Evolutionary conservation across 768 basidiomycete genomes (phyloP).

Genomic region (Podaxis sp.): DNA sequence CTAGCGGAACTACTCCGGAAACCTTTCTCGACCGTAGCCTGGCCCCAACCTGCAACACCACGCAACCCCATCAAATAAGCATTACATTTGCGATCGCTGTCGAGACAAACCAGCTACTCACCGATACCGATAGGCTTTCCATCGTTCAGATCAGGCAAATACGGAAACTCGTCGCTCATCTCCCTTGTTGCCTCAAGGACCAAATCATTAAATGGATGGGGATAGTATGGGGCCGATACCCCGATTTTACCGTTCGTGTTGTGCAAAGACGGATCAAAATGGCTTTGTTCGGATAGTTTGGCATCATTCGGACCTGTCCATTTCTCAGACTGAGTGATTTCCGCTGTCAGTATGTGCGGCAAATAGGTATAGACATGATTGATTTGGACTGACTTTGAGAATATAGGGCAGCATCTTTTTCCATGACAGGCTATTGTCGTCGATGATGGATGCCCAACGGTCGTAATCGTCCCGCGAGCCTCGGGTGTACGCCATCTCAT

Average conservation of each 20-base stretch:
- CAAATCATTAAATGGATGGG: conserved; percentile 16
- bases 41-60: conserved; percentile 20
- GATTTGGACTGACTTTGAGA: background rate
- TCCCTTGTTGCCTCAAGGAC: conserved; percentile 27
- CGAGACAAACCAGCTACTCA: conserved; percentile 18
- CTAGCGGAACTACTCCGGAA: conserved; percentile 25
- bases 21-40: conserved; percentile 22
- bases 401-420: conserved; percentile 10
- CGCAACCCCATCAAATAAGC: too few relatives aligned
- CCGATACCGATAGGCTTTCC: conserved; percentile 41
- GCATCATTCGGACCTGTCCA: background rate
- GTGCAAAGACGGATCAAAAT: background rate
- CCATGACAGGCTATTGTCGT: conserved; percentile 11
- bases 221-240: background rate
- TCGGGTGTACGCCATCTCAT: conserved; percentile 13
- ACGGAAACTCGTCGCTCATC: conserved; percentile 33
- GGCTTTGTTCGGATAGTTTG: background rate
- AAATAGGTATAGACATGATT: background rate
- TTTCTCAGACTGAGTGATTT: background rate
- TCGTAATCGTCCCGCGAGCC: conserved; percentile 13
- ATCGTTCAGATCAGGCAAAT: conserved; percentile 40
- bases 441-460: conserved; percentile 4
- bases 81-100: background rate
- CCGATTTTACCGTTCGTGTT: background rate
- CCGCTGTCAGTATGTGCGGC: background rate